Percentiles rank a stretch among this genome's conserved stretches.
Evolutionary conservation across 1,139 yeast species (phyloP).

Genomic region (Zygotorulaspora mrakii): DNA sequence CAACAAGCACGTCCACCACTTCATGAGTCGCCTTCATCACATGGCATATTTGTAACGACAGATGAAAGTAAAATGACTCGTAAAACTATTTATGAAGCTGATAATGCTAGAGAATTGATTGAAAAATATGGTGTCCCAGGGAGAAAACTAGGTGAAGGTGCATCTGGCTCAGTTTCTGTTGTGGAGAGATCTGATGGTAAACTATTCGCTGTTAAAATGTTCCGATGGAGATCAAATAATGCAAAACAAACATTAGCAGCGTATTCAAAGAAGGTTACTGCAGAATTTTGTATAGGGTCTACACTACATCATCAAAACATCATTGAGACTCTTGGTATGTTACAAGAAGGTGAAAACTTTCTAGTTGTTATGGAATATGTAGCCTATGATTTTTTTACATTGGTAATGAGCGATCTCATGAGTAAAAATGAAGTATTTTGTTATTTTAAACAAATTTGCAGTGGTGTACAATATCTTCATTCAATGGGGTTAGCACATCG

Average conservation of each 20-base stretch:
- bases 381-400: constrained; percentile 68
- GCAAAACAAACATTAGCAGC: constrained; percentile 40
- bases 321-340: constrained; percentile 59
- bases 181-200: constrained; percentile 49
- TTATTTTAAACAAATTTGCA: constrained; percentile 62
- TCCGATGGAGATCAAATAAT: constrained; percentile 40
- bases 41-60: constrained; percentile 14
- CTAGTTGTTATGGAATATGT: constrained; percentile 73
- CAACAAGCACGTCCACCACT: constrained; percentile 4
- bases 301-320: constrained; percentile 58
- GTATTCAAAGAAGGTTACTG: constrained; percentile 59
- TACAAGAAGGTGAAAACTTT: constrained; percentile 49
- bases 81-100: constrained; percentile 38
- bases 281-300: constrained; percentile 65
- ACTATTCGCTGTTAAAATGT: constrained; percentile 66
- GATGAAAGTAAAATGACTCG: constrained; percentile 20
- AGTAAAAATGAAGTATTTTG: constrained; percentile 56
- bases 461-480: constrained; percentile 62
- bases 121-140: constrained; percentile 63
- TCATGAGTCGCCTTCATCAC: constrained; percentile 8
- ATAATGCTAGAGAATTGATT: constrained; percentile 38
- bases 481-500: constrained; percentile 70
- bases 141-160: constrained; percentile 64
- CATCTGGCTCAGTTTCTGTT: constrained; percentile 69
- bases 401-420: constrained; percentile 72